These are phyloP conservation scores for Cinnamomum micranthum DNA, from an alignment of 164 flowering plant genomes.

Conservation along the genomic window DNA sequence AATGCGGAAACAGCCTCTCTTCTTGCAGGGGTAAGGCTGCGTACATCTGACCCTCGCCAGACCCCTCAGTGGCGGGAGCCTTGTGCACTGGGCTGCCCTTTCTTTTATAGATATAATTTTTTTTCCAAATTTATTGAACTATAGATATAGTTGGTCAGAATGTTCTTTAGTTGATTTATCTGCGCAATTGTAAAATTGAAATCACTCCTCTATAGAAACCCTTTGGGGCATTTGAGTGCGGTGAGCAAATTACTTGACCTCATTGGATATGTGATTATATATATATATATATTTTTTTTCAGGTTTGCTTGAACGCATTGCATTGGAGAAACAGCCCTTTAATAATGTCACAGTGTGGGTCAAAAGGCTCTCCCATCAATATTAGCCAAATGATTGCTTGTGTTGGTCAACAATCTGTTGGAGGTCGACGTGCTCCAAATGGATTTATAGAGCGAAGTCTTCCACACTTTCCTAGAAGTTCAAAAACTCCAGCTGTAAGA, in stretches of 20 bases:
- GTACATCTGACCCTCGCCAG: no score
- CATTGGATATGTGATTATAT: background rate
- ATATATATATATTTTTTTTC: background rate
- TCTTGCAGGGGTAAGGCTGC: no score
- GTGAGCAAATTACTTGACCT: background rate
- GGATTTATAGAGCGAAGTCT: constrained; percentile 94
- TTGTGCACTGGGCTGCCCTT: no score
- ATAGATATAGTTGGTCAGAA: background rate
- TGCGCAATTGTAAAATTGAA: background rate
- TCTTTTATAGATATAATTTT: background rate
- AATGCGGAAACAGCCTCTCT: no score
- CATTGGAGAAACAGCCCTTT: constrained; percentile 97
- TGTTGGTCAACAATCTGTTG: constrained; percentile 96
- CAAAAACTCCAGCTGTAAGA: constrained; percentile 81
- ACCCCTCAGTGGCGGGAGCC: no score
- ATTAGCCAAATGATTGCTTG: constrained; percentile 97
- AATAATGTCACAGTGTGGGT: constrained; percentile 97
- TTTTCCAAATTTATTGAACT: background rate
- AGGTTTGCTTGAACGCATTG: constrained; percentile 71
- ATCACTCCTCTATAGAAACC: background rate
- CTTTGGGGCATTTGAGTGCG: background rate
- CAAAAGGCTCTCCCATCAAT: constrained; percentile 93
- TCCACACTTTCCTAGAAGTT: constrained; percentile 79
- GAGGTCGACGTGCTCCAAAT: constrained; percentile 89
- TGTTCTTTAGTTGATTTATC: background rate